Evolutionary conservation across 225 moss, liverwort and hornwort species (phyloP).

Genomic region (Antitrichia curtipendula): DNA sequence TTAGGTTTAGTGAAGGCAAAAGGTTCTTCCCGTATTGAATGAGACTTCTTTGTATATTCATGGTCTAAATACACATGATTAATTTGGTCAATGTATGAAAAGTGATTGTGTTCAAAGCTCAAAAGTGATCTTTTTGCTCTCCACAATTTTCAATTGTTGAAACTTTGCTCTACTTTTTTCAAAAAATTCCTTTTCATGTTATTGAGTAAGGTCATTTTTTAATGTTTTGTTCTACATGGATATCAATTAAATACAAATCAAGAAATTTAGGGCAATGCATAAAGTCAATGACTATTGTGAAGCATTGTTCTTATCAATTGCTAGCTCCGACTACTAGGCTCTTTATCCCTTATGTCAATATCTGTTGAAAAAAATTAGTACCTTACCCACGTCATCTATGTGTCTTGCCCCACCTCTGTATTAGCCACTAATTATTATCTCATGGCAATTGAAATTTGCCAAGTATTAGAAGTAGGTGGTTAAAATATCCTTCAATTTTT

Average conservation of each 20-base stretch:
- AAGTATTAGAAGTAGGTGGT: not conserved
- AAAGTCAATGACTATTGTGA: not conserved
- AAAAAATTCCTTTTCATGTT: not conserved
- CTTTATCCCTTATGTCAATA: not conserved
- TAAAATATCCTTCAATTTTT: not conserved
- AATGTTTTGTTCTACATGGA: too few relatives aligned
- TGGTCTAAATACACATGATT: too few relatives aligned
- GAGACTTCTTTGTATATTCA: too few relatives aligned
- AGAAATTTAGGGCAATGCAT: not conserved
- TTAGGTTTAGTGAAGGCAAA: too few relatives aligned
- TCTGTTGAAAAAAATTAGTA: accelerated
- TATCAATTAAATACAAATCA: not conserved
- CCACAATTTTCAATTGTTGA: accelerated
- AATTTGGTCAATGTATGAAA: too few relatives aligned
- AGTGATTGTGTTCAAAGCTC: not conserved
- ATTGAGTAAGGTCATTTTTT: too few relatives aligned
- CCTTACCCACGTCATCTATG: accelerated
- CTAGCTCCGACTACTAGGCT: not conserved
- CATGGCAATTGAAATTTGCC: too few relatives aligned
- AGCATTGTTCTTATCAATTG: not conserved
- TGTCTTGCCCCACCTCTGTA: accelerated
- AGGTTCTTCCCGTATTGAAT: too few relatives aligned
- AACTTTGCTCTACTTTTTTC: not conserved
- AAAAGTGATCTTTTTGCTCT: not conserved
- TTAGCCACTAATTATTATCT: too few relatives aligned